Evolutionary conservation across 345 rosid genomes (phyloP).

Genomic region (Ceriops tagal): DNA sequence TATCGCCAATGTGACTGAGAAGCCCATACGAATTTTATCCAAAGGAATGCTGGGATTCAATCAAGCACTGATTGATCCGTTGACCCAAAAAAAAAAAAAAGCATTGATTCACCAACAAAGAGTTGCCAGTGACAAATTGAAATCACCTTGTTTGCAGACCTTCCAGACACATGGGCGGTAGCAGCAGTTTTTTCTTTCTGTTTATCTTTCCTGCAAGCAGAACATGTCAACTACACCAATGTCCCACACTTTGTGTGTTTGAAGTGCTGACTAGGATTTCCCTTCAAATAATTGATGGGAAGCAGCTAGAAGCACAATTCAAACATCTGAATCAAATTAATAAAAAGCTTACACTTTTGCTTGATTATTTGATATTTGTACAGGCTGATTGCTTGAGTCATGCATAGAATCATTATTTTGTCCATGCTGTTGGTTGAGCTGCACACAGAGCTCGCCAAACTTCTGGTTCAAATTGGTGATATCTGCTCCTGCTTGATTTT

Average conservation of each 20-base stretch:
- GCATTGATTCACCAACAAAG: background rate
- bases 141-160: conserved; percentile 57
- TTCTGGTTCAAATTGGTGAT: conserved; percentile 52
- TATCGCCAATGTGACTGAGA: too few relatives aligned
- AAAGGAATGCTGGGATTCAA: too few relatives aligned
- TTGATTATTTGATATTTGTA: conserved; percentile 23
- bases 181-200: conserved; percentile 35
- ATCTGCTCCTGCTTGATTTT: conserved; percentile 59
- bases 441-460: conserved; percentile 52
- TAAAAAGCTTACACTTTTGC: conserved; percentile 41
- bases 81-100: background rate
- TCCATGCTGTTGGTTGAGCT: conserved; percentile 46
- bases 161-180: conserved; percentile 27
- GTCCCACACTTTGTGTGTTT: too few relatives aligned
- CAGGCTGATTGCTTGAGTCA: conserved; percentile 34
- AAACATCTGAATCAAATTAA: background rate
- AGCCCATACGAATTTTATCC: too few relatives aligned
- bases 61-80: background rate
- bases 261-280: too few relatives aligned
- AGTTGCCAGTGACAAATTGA: conserved; percentile 12
- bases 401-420: conserved; percentile 34
- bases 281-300: too few relatives aligned
- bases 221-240: conserved; percentile 11
- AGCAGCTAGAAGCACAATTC: background rate
- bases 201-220: conserved; percentile 50